These are phyloP conservation scores for Saccharomyces cerevisiae DNA, from an alignment of 805 yeast species.

Conservation along the genomic window DNA sequence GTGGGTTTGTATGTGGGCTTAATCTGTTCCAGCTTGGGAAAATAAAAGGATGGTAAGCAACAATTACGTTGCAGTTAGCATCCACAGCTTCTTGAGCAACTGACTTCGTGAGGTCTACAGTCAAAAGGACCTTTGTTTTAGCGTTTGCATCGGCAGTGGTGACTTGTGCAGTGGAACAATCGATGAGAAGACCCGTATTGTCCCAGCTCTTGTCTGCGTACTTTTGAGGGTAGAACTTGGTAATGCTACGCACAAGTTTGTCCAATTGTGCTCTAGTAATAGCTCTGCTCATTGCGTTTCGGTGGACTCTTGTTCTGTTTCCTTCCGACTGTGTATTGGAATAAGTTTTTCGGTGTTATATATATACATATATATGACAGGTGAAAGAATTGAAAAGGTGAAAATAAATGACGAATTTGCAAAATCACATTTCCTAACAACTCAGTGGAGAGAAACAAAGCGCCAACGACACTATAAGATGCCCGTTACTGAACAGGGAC, in stretches of 20 bases:
- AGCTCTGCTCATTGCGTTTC: slow-evolving; percentile 16
- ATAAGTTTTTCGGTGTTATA: background rate
- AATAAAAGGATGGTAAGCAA: slow-evolving; percentile 93
- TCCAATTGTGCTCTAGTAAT: slow-evolving; percentile 32
- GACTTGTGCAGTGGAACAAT: slow-evolving; percentile 38
- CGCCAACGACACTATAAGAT: background rate
- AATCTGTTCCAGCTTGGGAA: slow-evolving; percentile 79
- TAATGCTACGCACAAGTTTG: slow-evolving; percentile 44
- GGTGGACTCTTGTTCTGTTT: background rate
- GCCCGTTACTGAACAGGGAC: slow-evolving; percentile 15
- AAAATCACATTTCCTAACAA: background rate
- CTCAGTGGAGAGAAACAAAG: background rate
- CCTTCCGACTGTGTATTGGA: background rate
- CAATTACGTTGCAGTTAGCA: slow-evolving; percentile 44
- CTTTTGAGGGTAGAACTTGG: slow-evolving; percentile 68
- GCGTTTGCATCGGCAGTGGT: slow-evolving; percentile 7
- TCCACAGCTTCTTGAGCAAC: slow-evolving; percentile 82
- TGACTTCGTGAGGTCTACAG: slow-evolving; percentile 75
- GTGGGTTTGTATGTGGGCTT: slow-evolving; percentile 55
- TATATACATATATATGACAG: background rate
- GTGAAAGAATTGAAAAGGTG: background rate
- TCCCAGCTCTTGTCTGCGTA: slow-evolving; percentile 91
- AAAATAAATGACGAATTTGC: background rate
- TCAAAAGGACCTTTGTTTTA: slow-evolving; percentile 41
- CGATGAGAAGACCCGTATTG: slow-evolving; percentile 85